These are phyloP conservation scores for Domatiomyces globalis DNA, from an alignment of 2,329 filamentous ascomycete genomes.

Conservation along the genomic window DNA sequence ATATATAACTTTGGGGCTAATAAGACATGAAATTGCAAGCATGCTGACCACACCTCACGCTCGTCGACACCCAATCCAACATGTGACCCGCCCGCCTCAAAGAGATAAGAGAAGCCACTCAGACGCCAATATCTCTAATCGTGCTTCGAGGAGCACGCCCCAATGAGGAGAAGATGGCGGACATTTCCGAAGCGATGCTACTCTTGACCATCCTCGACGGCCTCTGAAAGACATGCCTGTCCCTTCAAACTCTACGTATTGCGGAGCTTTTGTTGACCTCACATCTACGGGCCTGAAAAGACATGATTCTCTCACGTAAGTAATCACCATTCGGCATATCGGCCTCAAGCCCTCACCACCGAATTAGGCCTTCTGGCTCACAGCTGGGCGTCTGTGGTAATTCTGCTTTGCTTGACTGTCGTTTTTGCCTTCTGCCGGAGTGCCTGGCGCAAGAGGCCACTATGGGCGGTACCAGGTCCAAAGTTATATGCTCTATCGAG, in stretches of 20 bases:
- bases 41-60: no score
- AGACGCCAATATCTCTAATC: neutral
- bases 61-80: no score
- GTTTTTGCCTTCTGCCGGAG: neutral
- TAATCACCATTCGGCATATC: neutral
- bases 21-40: no score
- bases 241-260: neutral
- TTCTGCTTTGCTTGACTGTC: neutral
- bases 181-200: neutral
- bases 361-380: neutral
- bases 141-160: neutral
- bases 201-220: neutral
- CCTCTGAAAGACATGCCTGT: neutral
- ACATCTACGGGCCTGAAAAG: neutral
- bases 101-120: neutral
- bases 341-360: neutral
- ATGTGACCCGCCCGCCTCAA: neutral
- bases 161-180: neutral
- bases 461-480: conserved; percentile 9
- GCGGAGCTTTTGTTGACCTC: neutral
- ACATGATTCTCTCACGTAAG: neutral
- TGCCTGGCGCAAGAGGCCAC: neutral
- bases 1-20: no score
- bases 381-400: neutral
- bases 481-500: conserved; percentile 10